Conservation (phyloP, 441 rosid genomes). For the Bocquillonia castaneifolia region DNA sequence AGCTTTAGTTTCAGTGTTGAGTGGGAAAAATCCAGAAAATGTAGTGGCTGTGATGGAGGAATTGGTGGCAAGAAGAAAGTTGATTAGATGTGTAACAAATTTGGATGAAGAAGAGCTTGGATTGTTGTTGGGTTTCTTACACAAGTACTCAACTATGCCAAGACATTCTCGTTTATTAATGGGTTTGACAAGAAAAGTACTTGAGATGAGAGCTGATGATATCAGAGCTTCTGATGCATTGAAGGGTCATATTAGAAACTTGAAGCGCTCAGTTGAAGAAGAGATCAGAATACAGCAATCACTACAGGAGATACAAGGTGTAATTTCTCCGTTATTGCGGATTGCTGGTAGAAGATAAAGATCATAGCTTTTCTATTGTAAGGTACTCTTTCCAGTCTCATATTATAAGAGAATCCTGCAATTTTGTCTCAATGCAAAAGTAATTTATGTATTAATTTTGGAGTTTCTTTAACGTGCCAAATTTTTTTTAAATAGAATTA, state of each 20-base stretch:
- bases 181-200: constrained; percentile 64
- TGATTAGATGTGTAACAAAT: constrained; percentile 60
- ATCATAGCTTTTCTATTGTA: constrained; percentile 9
- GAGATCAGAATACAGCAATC: constrained; percentile 79
- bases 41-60: constrained; percentile 90
- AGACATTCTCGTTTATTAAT: constrained; percentile 65
- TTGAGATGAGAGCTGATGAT: constrained; percentile 65
- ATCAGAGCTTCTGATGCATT: constrained; percentile 50
- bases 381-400: constrained; percentile 3
- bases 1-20: constrained; percentile 61
- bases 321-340: constrained; percentile 71
- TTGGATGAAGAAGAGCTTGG: constrained; percentile 65
- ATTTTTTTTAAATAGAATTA: background rate
- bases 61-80: constrained; percentile 73
- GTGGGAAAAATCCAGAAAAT: constrained; percentile 56
- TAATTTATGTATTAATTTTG: constrained; percentile 6
- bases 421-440: background rate
- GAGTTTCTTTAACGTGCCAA: background rate
- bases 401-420: background rate
- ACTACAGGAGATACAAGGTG: constrained; percentile 72
- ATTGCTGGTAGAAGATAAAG: constrained; percentile 58
- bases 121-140: constrained; percentile 59
- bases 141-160: constrained; percentile 61
- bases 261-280: constrained; percentile 68
- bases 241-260: constrained; percentile 59